A percentile compares a stretch with the other conserved stretches of the same genome.
Conservation (phyloP, 805 yeast genomes). For the Cyberlindnera petersonii region DNA sequence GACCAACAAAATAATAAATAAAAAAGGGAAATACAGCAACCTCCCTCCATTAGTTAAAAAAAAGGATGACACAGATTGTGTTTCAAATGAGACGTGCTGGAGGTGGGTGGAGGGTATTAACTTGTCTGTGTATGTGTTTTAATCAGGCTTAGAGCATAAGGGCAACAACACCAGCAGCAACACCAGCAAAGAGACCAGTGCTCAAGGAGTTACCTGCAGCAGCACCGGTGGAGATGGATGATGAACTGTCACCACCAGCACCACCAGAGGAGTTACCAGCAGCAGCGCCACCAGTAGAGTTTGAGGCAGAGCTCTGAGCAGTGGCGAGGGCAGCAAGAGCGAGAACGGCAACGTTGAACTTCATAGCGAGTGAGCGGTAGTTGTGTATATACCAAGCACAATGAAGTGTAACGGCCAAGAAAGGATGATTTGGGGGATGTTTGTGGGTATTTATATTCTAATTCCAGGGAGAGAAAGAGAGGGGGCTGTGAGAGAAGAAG, state of each 20-base stretch:
- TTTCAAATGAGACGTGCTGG: no score
- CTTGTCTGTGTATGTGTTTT: no score
- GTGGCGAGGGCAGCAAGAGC: conserved; percentile 5
- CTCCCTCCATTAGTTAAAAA: no score
- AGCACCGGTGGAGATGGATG: conserved; percentile 21
- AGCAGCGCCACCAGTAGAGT: conserved; percentile 11
- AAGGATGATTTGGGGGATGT: background rate
- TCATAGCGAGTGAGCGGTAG: conserved; percentile 7
- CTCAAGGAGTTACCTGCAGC: conserved; percentile 15
- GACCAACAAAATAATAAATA: no score
- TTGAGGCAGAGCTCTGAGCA: conserved; percentile 5
- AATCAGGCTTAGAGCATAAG: conserved; percentile 13
- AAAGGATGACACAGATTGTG: no score
- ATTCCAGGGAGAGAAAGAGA: no score
- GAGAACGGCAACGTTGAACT: conserved; percentile 1
- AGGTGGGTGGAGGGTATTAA: no score
- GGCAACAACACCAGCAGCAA: conserved; percentile 24
- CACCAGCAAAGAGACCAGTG: conserved; percentile 20
- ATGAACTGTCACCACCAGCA: conserved; percentile 5
- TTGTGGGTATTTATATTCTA: no score
- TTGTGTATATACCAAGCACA: no score
- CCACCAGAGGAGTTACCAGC: conserved; percentile 5
- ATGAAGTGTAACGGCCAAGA: background rate
- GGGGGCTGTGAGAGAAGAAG: no score
- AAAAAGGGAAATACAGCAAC: no score